phyloP scores from a whole-genome alignment of 352 stramenopile species.

The Globisporangium cystogenes region DNA sequence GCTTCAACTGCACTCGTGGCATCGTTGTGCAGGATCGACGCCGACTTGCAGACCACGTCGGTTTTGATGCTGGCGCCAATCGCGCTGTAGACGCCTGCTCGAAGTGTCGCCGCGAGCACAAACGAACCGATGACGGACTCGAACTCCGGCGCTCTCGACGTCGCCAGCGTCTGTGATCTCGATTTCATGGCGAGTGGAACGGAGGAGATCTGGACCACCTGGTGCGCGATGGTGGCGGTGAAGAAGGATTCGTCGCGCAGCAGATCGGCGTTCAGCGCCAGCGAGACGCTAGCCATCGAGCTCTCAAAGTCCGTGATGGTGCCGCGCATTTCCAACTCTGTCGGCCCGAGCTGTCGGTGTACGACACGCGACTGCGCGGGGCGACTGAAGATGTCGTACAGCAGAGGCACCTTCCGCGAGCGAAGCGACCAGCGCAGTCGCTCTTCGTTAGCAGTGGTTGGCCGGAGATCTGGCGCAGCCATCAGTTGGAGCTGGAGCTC shows the following conservation, averaged over 20 bases:
- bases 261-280: slow-evolving; percentile 3
- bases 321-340: slow-evolving; percentile 10
- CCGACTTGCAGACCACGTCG: slow-evolving; percentile 4
- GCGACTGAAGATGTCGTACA: slow-evolving; percentile 3
- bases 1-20: neutral
- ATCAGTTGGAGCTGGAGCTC: neutral
- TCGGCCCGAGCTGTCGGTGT: neutral
- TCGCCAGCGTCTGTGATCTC: slow-evolving; percentile 6
- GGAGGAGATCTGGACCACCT: slow-evolving; percentile 4
- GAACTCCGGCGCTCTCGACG: neutral
- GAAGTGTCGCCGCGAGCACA: neutral
- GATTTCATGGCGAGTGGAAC: neutral
- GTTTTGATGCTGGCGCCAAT: neutral
- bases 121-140: slow-evolving; percentile 8
- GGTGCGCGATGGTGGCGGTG: slow-evolving; percentile 7
- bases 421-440: slow-evolving; percentile 9
- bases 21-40: slow-evolving; percentile 4
- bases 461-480: neutral
- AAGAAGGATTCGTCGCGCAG: slow-evolving; percentile 4
- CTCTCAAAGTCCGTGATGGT: slow-evolving; percentile 5
- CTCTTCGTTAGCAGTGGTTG: slow-evolving; percentile 1
- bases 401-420: slow-evolving; percentile 2
- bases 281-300: slow-evolving; percentile 6
- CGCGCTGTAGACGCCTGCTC: slow-evolving; percentile 5
- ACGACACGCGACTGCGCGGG: slow-evolving; percentile 4